Evolutionary conservation across 2,329 filamentous ascomycete genomes (phyloP), one percentile per base, ranked within the genome.

Genomic region (Cercospora zeae-maydis): DNA sequence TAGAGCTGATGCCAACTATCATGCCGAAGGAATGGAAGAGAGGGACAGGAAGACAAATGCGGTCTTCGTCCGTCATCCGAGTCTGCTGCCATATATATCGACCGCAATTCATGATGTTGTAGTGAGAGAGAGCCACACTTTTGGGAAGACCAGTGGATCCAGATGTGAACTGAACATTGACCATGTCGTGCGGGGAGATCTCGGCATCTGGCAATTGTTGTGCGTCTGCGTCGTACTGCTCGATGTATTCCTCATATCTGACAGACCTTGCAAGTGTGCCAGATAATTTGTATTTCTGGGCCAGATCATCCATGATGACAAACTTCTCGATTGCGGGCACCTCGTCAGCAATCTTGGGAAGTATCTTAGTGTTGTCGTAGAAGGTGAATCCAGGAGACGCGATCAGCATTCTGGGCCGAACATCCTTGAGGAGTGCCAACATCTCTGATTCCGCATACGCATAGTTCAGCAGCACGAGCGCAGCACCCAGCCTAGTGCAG

Each of bases 11-110:
- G 16, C 64, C 69, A n/a, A 71, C 67, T 33, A 93, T 90, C 16
- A 93, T 84, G 2, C 90, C 90, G 72, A 93, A 93, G 78, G 90
- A 93, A 79, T 95, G 91, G 80, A 95, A 95, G 1, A 95, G 82
- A 0, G 91, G 91, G 0, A 90, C 90, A 2, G 90, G 91, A 73
- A 91, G 93, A 79, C 90, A 93, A 11, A 96, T 81, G 11, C 87
- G 80, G 72, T 93, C 90, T 49, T 81, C 78, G 2, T 84, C 78
- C 30, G 67, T 67, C 65, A 71, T 71, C 8, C 69, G 65, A 13
- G 67, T 69, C 59, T 71, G 70, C 39, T 70, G 66, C 69, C 70
- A 70, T 58, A 71, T 70, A 34, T 70, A 66, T 9, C 70, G 66
- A 27, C 69, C 70, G 49, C 68, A 70, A 58, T 72, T 71, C 69